These are phyloP conservation scores for Primulina tabacum DNA, from an alignment of 257 asterid species.

Conservation along the genomic window DNA sequence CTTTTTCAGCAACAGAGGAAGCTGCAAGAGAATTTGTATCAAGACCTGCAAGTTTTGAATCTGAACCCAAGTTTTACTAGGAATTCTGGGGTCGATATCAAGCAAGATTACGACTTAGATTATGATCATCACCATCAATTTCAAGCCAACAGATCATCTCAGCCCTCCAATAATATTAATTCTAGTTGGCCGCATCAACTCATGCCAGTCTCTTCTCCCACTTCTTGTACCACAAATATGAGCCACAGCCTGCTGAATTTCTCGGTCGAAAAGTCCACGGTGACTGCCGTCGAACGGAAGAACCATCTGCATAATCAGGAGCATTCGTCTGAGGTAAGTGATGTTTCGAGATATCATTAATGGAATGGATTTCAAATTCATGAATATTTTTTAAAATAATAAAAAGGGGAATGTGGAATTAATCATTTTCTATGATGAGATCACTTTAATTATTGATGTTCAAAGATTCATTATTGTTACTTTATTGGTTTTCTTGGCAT, in stretches of 20 bases:
- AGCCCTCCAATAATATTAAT: constrained; percentile 11
- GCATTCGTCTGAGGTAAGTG: constrained; percentile 56
- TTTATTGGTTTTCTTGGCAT: not conserved
- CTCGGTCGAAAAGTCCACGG: constrained; percentile 35
- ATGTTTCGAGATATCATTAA: too few species aligned
- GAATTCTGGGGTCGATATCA: constrained; percentile 37
- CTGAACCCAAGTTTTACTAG: constrained; percentile 40
- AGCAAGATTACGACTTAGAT: constrained; percentile 46
- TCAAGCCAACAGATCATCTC: constrained; percentile 27
- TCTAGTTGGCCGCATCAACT: constrained; percentile 24
- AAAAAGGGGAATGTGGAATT: not conserved
- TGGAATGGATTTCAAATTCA: not conserved
- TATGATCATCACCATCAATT: constrained; percentile 35
- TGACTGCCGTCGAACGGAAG: constrained; percentile 24
- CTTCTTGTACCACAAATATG: constrained; percentile 41
- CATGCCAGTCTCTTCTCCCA: constrained; percentile 45
- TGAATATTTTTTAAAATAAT: not conserved
- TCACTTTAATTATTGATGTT: constrained; percentile 5
- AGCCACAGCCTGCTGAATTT: constrained; percentile 47
- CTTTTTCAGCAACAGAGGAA: constrained; percentile 47
- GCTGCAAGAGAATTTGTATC: constrained; percentile 54
- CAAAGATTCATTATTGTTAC: constrained; percentile 18
- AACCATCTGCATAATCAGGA: constrained; percentile 36
- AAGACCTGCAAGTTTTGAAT: constrained; percentile 39
- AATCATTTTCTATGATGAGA: constrained; percentile 18